A percentile compares a stretch with the other conserved stretches of the same genome.
Evolutionary conservation across 139 green algal species (phyloP).

Genomic region (Zygnema cylindricum): DNA sequence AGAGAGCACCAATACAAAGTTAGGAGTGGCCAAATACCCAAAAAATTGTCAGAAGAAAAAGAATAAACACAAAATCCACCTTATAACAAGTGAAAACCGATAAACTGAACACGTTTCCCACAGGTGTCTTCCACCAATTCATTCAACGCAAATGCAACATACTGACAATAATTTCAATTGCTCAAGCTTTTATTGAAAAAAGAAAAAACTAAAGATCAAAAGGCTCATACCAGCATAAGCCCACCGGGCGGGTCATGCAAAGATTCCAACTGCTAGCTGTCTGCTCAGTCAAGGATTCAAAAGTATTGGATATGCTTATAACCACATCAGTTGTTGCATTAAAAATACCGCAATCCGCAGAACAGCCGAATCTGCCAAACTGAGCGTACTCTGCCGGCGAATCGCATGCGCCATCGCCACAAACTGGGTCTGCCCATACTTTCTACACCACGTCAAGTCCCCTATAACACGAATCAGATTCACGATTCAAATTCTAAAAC

Average conservation of each 20-base stretch:
- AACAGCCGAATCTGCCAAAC: background rate
- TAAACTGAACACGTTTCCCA: background rate
- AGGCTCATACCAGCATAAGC: background rate
- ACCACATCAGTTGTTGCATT: background rate
- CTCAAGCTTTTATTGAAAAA: too few relatives aligned
- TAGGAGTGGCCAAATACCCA: too few relatives aligned
- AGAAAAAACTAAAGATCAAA: too few relatives aligned
- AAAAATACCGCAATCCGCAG: background rate
- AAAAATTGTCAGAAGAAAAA: background rate
- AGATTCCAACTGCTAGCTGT: background rate
- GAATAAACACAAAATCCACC: background rate
- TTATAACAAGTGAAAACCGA: background rate
- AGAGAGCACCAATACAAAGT: too few relatives aligned
- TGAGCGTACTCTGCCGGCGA: background rate
- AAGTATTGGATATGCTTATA: background rate
- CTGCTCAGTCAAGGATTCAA: background rate
- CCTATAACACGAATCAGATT: too few relatives aligned
- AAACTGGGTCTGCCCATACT: background rate
- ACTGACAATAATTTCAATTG: too few relatives aligned
- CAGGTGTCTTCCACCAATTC: too few relatives aligned
- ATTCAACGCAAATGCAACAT: too few relatives aligned
- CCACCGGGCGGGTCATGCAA: constrained; percentile 5
- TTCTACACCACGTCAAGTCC: too few relatives aligned
- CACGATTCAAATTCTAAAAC: too few relatives aligned
- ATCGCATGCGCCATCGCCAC: background rate